A percentile compares a stretch with the other conserved stretches of the same genome.
Evolutionary conservation across 306 rosid genomes (phyloP).

Genomic region (Cucurbita argyrosperma): DNA sequence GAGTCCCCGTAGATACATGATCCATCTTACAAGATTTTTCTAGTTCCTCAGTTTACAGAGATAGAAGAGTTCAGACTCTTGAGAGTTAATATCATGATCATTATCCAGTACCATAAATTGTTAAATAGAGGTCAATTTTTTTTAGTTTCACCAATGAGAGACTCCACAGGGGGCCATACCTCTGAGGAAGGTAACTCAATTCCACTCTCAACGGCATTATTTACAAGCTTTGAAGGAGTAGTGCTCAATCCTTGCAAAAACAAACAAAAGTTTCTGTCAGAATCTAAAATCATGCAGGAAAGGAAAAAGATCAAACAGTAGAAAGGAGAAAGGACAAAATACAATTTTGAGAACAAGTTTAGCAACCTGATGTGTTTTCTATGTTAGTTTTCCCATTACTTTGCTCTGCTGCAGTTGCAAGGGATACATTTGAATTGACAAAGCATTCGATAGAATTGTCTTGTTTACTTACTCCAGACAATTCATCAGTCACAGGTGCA

Average conservation of each 20-base stretch:
- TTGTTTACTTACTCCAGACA: constrained; percentile 55
- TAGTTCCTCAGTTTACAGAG: neutral
- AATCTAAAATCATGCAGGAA: constrained; percentile 11
- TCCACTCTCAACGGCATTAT: constrained; percentile 38
- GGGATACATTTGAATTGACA: constrained; percentile 41
- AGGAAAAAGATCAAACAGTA: constrained; percentile 1
- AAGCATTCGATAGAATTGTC: constrained; percentile 39
- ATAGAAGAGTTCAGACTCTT: neutral
- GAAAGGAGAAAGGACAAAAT: neutral
- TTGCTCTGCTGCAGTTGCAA: constrained; percentile 42
- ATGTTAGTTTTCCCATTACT: constrained; percentile 44
- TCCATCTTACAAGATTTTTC: neutral
- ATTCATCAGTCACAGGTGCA: constrained; percentile 45
- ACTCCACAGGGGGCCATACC: constrained; percentile 33
- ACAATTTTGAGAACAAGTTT: constrained; percentile 4
- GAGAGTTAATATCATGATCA: neutral
- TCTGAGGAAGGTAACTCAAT: constrained; percentile 56
- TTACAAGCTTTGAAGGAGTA: constrained; percentile 42
- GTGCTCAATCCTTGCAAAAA: constrained; percentile 34
- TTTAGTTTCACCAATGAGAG: neutral
- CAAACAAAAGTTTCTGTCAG: constrained; percentile 17
- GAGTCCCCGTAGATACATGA: neutral
- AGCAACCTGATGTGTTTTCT: constrained; percentile 62
- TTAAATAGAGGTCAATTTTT: neutral
- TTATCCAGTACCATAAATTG: neutral